phyloP scores from a whole-genome alignment of 2,329 filamentous ascomycete genomes.

The Tolypocladium capitatum region DNA sequence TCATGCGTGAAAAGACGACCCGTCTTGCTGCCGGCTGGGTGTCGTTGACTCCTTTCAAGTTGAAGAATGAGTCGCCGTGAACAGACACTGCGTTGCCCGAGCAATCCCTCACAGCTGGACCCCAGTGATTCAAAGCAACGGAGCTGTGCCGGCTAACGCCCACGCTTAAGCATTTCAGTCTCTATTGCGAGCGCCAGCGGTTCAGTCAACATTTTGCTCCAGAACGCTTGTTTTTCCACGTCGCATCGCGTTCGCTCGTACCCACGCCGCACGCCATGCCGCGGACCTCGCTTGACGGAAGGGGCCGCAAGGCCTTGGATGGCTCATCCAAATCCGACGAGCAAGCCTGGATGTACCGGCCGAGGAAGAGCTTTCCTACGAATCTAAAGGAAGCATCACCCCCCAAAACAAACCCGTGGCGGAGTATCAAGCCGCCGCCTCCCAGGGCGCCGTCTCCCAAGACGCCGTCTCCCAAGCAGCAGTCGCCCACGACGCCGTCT shows the following conservation, averaged over 20 bases:
- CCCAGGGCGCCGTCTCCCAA: not conserved
- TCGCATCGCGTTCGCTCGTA: not conserved
- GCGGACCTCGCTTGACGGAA: constrained; percentile 14
- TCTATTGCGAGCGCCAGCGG: not conserved
- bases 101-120: not conserved
- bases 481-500: too few relatives aligned
- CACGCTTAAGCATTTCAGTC: not conserved
- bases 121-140: not conserved
- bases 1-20: not conserved
- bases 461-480: not conserved
- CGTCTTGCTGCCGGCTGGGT: not conserved
- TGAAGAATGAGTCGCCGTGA: not conserved
- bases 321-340: constrained; percentile 4
- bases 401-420: constrained; percentile 20
- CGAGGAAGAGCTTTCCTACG: not conserved
- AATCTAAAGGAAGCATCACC: constrained; percentile 18
- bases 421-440: not conserved
- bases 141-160: not conserved
- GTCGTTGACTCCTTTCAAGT: not conserved
- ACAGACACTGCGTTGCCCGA: not conserved
- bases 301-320: constrained; percentile 4
- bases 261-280: constrained; percentile 7
- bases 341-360: not conserved
- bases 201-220: not conserved
- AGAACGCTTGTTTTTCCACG: not conserved